These are phyloP conservation scores for Sphaceloma murrayae DNA, from an alignment of 2,329 filamentous ascomycete species.

Conservation along the genomic window DNA sequence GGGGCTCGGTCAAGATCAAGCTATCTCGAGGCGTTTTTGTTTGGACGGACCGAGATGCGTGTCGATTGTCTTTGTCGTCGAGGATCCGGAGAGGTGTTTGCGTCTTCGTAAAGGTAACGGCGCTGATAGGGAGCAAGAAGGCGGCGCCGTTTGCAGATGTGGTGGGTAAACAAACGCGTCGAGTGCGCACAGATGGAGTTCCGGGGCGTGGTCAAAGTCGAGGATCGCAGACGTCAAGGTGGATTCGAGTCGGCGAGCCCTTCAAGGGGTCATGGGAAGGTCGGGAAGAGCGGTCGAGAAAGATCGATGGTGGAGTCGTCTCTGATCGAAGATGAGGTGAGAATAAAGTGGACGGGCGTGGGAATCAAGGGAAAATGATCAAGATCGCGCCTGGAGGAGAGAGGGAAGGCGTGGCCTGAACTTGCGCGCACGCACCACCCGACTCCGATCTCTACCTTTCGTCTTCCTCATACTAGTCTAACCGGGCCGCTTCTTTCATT, in stretches of 20 bases:
- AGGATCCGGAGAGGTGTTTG: background rate
- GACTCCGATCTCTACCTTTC: too few species aligned
- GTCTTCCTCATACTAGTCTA: too few species aligned
- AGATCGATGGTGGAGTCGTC: background rate
- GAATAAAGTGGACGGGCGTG: background rate
- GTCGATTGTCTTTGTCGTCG: background rate
- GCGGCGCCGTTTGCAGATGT: conserved; percentile 1
- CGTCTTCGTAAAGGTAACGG: background rate
- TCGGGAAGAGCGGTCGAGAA: background rate
- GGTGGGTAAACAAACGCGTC: conserved; percentile 14
- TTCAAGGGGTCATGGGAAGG: conserved; percentile 4
- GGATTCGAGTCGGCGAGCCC: background rate
- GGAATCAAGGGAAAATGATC: conserved; percentile 11
- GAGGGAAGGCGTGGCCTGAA: background rate
- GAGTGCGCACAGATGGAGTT: conserved; percentile 13
- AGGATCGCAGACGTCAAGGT: conserved; percentile 10
- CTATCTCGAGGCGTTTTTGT: conserved; percentile 15
- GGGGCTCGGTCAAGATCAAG: background rate
- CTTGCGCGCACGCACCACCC: background rate
- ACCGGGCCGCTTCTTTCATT: background rate
- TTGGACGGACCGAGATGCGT: conserved; percentile 3
- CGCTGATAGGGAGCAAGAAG: background rate
- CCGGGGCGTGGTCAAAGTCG: conserved; percentile 4
- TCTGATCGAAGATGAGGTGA: conserved; percentile 7
- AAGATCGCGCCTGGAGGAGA: conserved; percentile 4